Percentiles rank a stretch among this genome's conserved stretches.
phyloP scores from a whole-genome alignment of 1,284 basidiomycete genomes.

The Sphaerobolus stellatus region DNA sequence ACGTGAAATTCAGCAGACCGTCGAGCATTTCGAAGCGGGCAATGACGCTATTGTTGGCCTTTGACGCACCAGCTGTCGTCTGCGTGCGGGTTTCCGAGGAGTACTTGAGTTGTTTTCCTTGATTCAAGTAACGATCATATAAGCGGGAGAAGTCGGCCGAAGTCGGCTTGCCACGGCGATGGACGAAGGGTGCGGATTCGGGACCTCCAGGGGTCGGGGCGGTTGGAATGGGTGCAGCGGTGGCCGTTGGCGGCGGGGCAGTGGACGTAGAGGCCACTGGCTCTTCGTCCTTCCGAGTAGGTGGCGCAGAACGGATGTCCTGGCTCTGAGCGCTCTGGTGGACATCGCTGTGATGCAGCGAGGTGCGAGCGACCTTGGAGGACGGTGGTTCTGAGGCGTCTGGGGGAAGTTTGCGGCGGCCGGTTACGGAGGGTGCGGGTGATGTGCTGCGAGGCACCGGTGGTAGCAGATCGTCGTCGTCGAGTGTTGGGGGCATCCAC shows the following conservation, averaged over 20 bases:
- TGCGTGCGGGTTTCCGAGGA: conserved; percentile 8
- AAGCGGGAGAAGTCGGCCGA: conserved; percentile 9
- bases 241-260: neutral
- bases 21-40: conserved; percentile 8
- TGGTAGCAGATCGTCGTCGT: too few relatives aligned
- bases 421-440: neutral
- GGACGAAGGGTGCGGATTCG: conserved; percentile 4
- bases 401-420: conserved; percentile 6
- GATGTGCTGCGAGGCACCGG: conserved; percentile 9
- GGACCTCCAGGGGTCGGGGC: conserved; percentile 11
- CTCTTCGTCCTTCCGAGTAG: neutral
- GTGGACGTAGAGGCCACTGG: conserved; percentile 1
- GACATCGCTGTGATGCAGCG: conserved; percentile 8
- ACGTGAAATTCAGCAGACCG: conserved; percentile 11
- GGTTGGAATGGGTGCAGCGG: neutral
- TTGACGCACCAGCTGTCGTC: neutral
- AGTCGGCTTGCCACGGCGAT: conserved; percentile 10
- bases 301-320: neutral
- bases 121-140: conserved; percentile 1
- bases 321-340: neutral
- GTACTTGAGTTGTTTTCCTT: conserved; percentile 7
- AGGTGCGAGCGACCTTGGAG: conserved; percentile 2
- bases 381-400: neutral
- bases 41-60: neutral
- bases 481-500: too few relatives aligned